phyloP scores from a whole-genome alignment of 176 grass and related monocot species.

The Eleusine indica region DNA sequence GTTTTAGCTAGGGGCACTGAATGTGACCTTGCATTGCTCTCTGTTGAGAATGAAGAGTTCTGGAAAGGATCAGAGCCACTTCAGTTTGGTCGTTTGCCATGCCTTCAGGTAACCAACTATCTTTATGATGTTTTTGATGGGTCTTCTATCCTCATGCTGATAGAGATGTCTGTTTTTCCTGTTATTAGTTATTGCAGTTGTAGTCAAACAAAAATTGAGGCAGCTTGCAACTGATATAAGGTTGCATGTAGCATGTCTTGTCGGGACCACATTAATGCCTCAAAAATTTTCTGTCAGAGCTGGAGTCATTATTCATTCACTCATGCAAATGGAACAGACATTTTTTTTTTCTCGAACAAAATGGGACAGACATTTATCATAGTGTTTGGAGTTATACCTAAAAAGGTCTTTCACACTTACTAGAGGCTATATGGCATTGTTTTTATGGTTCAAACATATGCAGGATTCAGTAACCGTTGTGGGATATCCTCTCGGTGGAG shows the following conservation, averaged over 20 bases:
- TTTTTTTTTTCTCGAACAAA: neutral
- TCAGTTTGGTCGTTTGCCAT: slow-evolving; percentile 81
- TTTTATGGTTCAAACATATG: slow-evolving; percentile 35
- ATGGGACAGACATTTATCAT: slow-evolving; percentile 1
- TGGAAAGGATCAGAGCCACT: slow-evolving; percentile 90
- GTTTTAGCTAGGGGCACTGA: slow-evolving; percentile 93
- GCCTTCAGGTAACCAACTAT: slow-evolving; percentile 76
- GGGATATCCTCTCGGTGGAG: slow-evolving; percentile 96
- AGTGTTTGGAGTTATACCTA: neutral
- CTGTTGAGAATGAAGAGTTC: slow-evolving; percentile 95
- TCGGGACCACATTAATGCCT: neutral
- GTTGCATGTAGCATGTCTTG: slow-evolving; percentile 3
- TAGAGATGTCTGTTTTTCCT: neutral
- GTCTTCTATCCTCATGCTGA: slow-evolving; percentile 3
- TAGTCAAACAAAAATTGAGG: neutral
- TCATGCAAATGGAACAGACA: slow-evolving; percentile 15
- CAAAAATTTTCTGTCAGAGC: neutral
- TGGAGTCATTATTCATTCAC: slow-evolving; percentile 14
- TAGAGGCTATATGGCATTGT: slow-evolving; percentile 25
- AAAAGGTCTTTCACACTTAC: neutral
- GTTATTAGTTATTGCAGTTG: neutral
- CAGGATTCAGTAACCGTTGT: slow-evolving; percentile 96
- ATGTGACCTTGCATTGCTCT: slow-evolving; percentile 96
- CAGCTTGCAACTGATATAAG: slow-evolving; percentile 1
- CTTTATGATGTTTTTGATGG: slow-evolving; percentile 11